Conservation (phyloP, 2,329 filamentous ascomycete genomes). For the Ophiostoma sp. region DNA sequence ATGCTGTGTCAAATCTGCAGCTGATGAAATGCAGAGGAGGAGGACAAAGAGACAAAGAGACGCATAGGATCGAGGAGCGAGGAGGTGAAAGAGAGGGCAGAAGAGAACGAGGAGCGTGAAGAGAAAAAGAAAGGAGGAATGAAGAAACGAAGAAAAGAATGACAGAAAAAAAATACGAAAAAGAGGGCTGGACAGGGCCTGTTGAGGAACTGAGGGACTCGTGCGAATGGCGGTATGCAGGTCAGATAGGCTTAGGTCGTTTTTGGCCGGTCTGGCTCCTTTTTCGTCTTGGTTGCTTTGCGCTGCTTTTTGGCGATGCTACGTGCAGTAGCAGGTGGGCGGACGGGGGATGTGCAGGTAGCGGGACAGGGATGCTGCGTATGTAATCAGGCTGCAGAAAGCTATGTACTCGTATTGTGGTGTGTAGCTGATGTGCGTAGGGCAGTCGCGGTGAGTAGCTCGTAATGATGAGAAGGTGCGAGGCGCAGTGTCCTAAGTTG, state of each 20-base stretch:
- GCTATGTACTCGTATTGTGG: not conserved
- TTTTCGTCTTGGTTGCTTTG: not conserved
- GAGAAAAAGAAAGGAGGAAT: not conserved
- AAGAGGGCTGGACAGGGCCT: slow-evolving; percentile 3
- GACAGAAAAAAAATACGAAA: slow-evolving; percentile 3
- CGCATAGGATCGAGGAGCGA: slow-evolving; percentile 4
- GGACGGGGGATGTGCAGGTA: slow-evolving; percentile 6
- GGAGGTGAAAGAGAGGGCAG: not conserved
- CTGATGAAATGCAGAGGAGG: not conserved
- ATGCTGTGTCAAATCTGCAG: slow-evolving; percentile 5
- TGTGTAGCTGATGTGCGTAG: not conserved
- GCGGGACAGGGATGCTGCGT: not conserved
- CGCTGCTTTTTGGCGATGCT: slow-evolving; percentile 1
- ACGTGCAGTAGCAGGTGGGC: not conserved
- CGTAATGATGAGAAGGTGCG: slow-evolving; percentile 4
- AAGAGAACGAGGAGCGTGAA: not conserved
- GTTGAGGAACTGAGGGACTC: not conserved
- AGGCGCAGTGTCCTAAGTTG: not conserved
- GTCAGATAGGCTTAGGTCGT: slow-evolving; percentile 9
- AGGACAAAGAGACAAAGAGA: not conserved
- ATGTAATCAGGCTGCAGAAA: not conserved
- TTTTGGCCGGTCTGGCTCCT: not conserved
- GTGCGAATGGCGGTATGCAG: slow-evolving; percentile 17
- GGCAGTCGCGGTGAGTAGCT: not conserved
- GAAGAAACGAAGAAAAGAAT: not conserved